Base-by-base conservation (phyloP, 352 stramenopile species). In the Phytopythium montanum region DNA sequence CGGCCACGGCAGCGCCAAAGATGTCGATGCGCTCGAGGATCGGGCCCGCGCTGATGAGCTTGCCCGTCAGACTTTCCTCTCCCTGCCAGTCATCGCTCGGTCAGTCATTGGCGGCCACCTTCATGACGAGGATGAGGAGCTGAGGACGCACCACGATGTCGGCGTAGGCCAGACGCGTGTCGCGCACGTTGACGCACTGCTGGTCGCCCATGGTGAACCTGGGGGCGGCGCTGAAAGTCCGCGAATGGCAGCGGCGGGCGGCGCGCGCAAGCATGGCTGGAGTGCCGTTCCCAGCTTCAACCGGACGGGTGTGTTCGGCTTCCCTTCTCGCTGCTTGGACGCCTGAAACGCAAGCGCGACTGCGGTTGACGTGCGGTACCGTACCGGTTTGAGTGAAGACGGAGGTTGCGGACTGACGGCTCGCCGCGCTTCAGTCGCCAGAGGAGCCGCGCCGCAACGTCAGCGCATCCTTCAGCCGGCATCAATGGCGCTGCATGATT, bases 1-100 rank as follows among this genome's bases (percentile, higher is more conserved):
- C 77, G 33, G 78, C 75, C 14, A 90, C 74, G 13, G 77, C 75
- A 21, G 74, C 78, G 28, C 75, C 80, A 46, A 90, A 85, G 56
- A 90, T 86, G 63, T 85, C 76, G 52, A 85, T 59, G 23, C 71
- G 68, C 41, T 85, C 73, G 21, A 83, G 58, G 39, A 85, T 74
- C 19, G 76, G 73, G 0, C 76, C 76, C 2, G 74, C 71, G 54
- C 74, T 81, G 61, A 86, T 75, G 34, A 82, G 69, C 34, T 75
- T 76, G 48, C 76, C 76, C 19, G 54, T 76, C 54, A 82, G 49
- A 61, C 76, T 81, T 33, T 82, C 76, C 45, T 85, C 76, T 9
- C 74, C 76, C 72, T 85, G 39, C 36, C 34, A 26, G 3, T 8
- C 50, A 41, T 10, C 45, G 5, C 12, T 2, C 12, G 5, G 23